These are phyloP conservation scores for Triticum urartu DNA, from an alignment of 176 grass and related monocot species.

Conservation along the genomic window DNA sequence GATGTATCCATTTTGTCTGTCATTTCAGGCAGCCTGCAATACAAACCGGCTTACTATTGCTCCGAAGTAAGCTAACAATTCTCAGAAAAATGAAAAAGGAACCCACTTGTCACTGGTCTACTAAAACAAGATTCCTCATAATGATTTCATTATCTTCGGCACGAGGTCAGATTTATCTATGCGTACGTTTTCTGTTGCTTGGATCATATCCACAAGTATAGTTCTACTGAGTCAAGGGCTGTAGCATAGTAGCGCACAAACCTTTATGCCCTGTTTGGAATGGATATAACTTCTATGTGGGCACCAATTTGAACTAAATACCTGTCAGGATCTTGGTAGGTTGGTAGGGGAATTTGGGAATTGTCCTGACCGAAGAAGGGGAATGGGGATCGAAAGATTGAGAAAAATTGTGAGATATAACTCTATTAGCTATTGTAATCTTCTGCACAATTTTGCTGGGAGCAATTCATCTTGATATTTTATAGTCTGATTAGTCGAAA, in stretches of 20 bases:
- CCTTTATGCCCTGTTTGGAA: neutral
- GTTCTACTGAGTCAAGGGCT: neutral
- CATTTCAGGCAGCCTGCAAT: slow-evolving; percentile 5
- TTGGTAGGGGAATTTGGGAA: too few species aligned
- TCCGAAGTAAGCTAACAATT: neutral
- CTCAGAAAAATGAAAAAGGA: neutral
- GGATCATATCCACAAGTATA: neutral
- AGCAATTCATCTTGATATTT: too few species aligned
- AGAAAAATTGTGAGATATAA: too few species aligned
- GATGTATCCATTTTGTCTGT: neutral
- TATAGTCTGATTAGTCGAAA: too few species aligned
- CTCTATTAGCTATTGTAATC: too few species aligned
- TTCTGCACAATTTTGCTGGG: too few species aligned
- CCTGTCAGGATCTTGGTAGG: too few species aligned
- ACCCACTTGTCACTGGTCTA: neutral
- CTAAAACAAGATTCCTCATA: neutral
- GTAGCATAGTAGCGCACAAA: neutral
- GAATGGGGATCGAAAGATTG: too few species aligned
- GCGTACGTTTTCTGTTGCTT: neutral
- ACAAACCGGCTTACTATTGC: slow-evolving; percentile 1
- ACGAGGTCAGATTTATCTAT: neutral
- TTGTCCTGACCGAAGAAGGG: too few species aligned
- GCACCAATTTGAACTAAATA: too few species aligned
- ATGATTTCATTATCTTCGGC: neutral
- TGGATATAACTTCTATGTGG: too few species aligned